Conservation (phyloP, 1,284 basidiomycete species). For the Cutaneotrichosporon cyanovorans region DNA sequence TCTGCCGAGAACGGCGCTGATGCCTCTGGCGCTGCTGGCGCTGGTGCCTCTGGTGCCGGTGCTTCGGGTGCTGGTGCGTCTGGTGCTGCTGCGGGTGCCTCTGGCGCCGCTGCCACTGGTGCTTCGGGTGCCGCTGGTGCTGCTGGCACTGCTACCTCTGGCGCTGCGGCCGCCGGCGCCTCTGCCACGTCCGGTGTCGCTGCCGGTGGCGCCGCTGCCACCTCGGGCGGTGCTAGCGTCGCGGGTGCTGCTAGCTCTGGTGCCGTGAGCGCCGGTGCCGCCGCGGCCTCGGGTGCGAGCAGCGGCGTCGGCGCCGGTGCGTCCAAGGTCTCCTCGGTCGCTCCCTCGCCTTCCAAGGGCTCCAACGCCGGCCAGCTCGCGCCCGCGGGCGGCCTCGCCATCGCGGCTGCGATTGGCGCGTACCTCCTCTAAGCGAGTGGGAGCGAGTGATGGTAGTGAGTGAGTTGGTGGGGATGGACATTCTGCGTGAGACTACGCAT, state of each 20-base stretch:
- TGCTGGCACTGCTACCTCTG: not conserved
- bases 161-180: constrained; percentile 3
- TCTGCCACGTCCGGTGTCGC: not conserved
- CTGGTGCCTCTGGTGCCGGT: constrained; percentile 2
- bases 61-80: not conserved
- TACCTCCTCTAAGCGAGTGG: constrained; percentile 13
- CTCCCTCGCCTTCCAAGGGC: not conserved
- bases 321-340: not conserved
- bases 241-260: constrained; percentile 5
- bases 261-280: too few species aligned
- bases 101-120: not conserved
- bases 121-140: constrained; percentile 1
- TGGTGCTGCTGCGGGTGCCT: not conserved
- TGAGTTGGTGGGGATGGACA: too few species aligned
- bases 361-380: not conserved
- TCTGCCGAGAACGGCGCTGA: not conserved
- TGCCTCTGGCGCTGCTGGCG: not conserved
- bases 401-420: constrained; percentile 8
- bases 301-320: too few species aligned
- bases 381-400: constrained; percentile 2
- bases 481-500: too few species aligned
- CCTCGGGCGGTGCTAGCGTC: constrained; percentile 2
- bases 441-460: too few species aligned
- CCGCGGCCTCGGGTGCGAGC: too few species aligned
- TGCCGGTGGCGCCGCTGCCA: not conserved